Base-by-base conservation (phyloP, 345 rosid genomes). In the Salix arbutifolia region DNA sequence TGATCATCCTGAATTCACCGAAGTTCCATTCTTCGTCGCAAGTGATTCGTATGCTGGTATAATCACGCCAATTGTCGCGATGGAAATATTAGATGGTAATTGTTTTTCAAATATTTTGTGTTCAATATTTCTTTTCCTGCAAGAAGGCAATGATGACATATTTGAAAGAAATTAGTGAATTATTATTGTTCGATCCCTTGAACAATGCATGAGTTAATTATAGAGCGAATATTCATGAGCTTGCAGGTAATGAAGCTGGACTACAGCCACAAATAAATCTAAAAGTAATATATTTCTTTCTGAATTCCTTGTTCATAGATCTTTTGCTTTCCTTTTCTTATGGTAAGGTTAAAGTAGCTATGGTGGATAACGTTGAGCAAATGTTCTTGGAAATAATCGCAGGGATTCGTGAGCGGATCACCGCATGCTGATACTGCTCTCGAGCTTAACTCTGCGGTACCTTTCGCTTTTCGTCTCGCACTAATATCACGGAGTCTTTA, bases 11-110 rank as follows among this genome's bases (percentile, higher is more conserved):
- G 19, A 74, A 69, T 79, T n/a, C 31, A 21, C 48, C 46, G 26
- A 70, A 61, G 70, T 74, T 48, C 74, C 31, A 19, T 79, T 74
- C 53, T 69, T 65, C 25, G 14, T 79, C 8, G 71, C 71, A 18
- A 74, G 56, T 26, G 82, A 79, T 68, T 74, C 82, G n/a, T 79
- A 74, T 52, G 56, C 70, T 69, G 82, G 78, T 18, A 26, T 79
- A 37, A 30, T 68, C 21, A 60, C 71, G 5, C 82, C 82, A 61
- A 46, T 74, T 3, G 18, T 74, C 5, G 75, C 78, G 9, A 28
- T 30, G 13, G 42, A 35, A 21, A 79, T 79, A 42, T 13, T 79
- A 8, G 26, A 69, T 33, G 82, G 82, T 79, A 70, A 61, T 48
- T 74, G 48, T 1, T 31, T 8, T 67, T 16, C 30, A 37, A 50